Conservation (phyloP, 225 moss, liverwort and hornwort species). For the Pseudisothecium myosuroides region DNA sequence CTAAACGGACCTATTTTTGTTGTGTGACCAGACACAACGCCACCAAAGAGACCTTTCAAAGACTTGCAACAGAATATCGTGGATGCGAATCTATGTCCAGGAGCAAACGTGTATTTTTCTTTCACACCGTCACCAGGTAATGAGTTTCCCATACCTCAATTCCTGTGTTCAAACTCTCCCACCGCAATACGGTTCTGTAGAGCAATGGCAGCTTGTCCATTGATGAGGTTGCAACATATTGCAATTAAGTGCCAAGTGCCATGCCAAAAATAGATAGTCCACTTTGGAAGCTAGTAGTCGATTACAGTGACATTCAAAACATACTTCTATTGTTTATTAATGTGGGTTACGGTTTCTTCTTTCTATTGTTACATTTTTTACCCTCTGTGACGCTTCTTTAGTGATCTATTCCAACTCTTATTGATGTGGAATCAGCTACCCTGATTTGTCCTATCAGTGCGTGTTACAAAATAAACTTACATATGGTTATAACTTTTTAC, state of each 20-base stretch:
- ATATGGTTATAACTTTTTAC: background rate
- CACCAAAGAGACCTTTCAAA: slow-evolving; percentile 72
- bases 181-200: background rate
- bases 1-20: background rate
- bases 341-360: background rate
- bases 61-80: slow-evolving; percentile 72
- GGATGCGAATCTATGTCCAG: slow-evolving; percentile 68
- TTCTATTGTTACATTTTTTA: background rate
- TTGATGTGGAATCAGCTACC: background rate
- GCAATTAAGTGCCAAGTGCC: background rate
- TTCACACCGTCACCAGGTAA: slow-evolving; percentile 51
- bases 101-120: slow-evolving; percentile 75
- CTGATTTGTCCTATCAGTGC: background rate
- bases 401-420: background rate
- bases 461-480: background rate
- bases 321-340: background rate
- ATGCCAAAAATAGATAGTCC: background rate
- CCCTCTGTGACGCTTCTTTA: background rate
- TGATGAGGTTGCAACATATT: background rate
- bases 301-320: background rate
- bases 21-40: slow-evolving; percentile 63
- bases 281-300: background rate
- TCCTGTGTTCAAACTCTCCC: background rate
- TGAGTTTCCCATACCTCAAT: background rate
- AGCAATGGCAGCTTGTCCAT: background rate